phyloP scores from a whole-genome alignment of 805 yeast species.

The Kodamaea kakaduensis region DNA sequence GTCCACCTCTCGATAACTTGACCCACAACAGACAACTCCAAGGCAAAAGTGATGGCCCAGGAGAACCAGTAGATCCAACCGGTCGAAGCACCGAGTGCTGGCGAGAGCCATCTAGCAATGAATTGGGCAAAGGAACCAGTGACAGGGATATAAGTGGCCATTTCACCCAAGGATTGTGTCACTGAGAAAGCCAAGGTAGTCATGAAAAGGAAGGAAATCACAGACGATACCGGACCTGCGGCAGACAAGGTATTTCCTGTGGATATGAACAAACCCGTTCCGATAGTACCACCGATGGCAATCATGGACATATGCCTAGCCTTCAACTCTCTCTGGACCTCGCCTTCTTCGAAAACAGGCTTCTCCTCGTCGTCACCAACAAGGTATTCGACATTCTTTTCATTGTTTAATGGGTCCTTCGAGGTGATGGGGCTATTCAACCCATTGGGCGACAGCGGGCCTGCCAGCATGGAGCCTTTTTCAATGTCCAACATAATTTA shows the following conservation, averaged over 20 bases:
- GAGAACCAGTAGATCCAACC: conserved; percentile 76
- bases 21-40: conserved; percentile 69
- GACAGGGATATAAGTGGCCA: conserved; percentile 75
- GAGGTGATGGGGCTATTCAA: conserved; percentile 4
- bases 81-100: conserved; percentile 68
- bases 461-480: conserved; percentile 1
- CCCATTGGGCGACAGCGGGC: conserved; percentile 3
- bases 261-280: conserved; percentile 73
- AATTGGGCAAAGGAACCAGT: conserved; percentile 68
- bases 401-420: conserved; percentile 9
- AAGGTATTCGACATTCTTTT: conserved; percentile 18
- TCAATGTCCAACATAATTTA: background rate
- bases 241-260: conserved; percentile 49
- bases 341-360: conserved; percentile 14
- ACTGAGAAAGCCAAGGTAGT: conserved; percentile 62
- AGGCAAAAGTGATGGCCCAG: conserved; percentile 73
- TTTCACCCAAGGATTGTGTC: conserved; percentile 71
- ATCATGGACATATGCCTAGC: conserved; percentile 71
- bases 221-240: conserved; percentile 68
- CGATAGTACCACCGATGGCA: conserved; percentile 77
- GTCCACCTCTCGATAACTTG: conserved; percentile 67
- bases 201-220: conserved; percentile 63
- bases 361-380: conserved; percentile 10
- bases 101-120: conserved; percentile 62
- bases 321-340: conserved; percentile 57